phyloP scores from a whole-genome alignment of 768 basidiomycete genomes.

The Suillus lakei region DNA sequence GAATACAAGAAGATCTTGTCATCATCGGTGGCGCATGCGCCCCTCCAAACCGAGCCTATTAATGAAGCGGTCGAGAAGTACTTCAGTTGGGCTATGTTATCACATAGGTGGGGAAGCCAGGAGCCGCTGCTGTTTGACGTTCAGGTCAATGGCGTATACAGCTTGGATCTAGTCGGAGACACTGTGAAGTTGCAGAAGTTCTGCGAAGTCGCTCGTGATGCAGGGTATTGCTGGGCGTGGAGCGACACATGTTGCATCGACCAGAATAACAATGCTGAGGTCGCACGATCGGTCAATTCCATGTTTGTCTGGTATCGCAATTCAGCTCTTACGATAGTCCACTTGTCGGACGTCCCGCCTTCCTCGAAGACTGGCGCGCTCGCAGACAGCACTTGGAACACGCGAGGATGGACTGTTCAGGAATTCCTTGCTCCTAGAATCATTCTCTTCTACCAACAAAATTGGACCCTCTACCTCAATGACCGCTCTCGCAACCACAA shows the following conservation, averaged over 20 bases:
- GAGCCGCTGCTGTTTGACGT: slow-evolving; percentile 24
- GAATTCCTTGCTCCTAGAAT: slow-evolving; percentile 31
- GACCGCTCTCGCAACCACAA: neutral
- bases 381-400: slow-evolving; percentile 28
- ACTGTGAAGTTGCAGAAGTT: slow-evolving; percentile 22
- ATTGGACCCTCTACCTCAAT: slow-evolving; percentile 22
- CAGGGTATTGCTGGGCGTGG: slow-evolving; percentile 32
- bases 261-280: slow-evolving; percentile 31
- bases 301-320: slow-evolving; percentile 36
- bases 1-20: neutral
- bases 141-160: slow-evolving; percentile 20
- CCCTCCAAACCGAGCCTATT: neutral
- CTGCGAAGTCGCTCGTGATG: slow-evolving; percentile 21
- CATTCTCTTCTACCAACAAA: slow-evolving; percentile 26
- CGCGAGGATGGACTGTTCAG: slow-evolving; percentile 30
- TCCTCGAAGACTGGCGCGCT: slow-evolving; percentile 18
- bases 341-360: slow-evolving; percentile 24
- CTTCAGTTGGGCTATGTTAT: slow-evolving; percentile 30
- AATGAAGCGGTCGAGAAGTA: slow-evolving; percentile 9
- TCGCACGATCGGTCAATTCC: slow-evolving; percentile 34
- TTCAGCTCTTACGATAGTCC: slow-evolving; percentile 29
- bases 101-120: slow-evolving; percentile 25
- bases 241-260: slow-evolving; percentile 35
- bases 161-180: slow-evolving; percentile 17
- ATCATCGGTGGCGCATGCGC: neutral